These are phyloP conservation scores for Asclepias syriaca DNA, from an alignment of 257 asterid species.

Conservation along the genomic window DNA sequence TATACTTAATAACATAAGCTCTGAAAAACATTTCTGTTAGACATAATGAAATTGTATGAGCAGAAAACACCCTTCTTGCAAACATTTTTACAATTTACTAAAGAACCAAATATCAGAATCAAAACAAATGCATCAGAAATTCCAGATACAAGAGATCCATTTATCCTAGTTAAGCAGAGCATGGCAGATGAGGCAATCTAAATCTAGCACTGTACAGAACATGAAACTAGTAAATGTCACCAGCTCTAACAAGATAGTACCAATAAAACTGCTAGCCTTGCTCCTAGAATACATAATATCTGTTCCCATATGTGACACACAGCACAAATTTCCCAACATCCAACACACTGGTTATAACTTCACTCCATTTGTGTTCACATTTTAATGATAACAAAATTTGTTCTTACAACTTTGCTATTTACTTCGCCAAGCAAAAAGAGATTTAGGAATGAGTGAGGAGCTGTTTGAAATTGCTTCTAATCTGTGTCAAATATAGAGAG, in stretches of 20 bases:
- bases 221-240: neutral
- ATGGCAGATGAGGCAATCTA: neutral
- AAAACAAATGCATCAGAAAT: neutral
- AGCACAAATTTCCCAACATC: neutral
- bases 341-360: neutral
- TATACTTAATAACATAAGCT: no score
- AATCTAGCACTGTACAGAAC: neutral
- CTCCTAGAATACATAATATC: neutral
- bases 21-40: no score
- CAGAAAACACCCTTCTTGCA: no score
- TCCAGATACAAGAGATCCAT: neutral
- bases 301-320: neutral
- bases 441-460: conserved; percentile 14
- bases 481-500: conserved; percentile 12
- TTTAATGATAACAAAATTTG: neutral
- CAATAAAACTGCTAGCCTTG: neutral
- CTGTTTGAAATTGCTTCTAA: conserved; percentile 20
- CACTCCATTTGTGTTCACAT: neutral
- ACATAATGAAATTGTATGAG: no score
- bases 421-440: conserved; percentile 29
- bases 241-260: neutral
- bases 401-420: conserved; percentile 9
- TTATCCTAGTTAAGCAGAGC: neutral
- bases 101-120: neutral
- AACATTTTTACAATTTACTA: no score